Base-by-base conservation (phyloP, 2,329 filamentous ascomycete species). In the Colletotrichum echinochloae region DNA sequence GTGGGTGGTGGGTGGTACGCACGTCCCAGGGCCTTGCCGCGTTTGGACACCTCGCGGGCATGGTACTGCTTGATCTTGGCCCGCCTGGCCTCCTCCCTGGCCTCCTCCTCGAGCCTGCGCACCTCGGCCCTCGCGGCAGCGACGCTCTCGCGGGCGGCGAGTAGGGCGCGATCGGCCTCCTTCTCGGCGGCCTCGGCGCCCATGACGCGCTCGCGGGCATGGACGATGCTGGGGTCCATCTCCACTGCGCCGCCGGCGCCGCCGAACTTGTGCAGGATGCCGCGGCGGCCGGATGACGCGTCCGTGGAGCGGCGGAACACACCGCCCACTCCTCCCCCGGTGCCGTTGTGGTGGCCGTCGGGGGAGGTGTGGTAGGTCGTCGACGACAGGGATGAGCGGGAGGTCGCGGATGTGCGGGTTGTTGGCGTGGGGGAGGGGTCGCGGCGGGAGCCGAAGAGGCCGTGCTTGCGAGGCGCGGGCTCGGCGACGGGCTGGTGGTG, bases 31-130 rank as follows among this genome's bases (percentile, higher is more conserved):
- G 87, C 85, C 79, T 90, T 89, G n/a, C 89, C 90, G 62, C 90
- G 84, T 87, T 91, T 92, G 7, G 88, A 89, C 37, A 92, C 86
- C 75, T 89, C 87, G 74, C 83, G 85, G 1, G 90, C 91, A 76
- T 92, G 88, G 62, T 85, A 83, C 79, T 91, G 86, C 86, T 93
- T 92, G 61, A 92, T 87, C 85, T 89, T 91, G 1, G 90, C 90
- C 51, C 86, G 79, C 28, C 90, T 82, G 2, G 90, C 88, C 76
- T 91, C 89, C 79, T 91, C 89, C 74, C 84, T 85, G 1, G 90
- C 90, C 81, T 93, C 91, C 61, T 84, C 78, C 82, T 92, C 91
- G 5, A 93, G 80, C 18, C 83, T 80, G 80, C 86, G 88, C 2
- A 92, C 88, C 72, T 92, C 86, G 55, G 90, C 89, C 39, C 87